phyloP scores from a whole-genome alignment of 768 basidiomycete species.

The Cantharellus anzutake region DNA sequence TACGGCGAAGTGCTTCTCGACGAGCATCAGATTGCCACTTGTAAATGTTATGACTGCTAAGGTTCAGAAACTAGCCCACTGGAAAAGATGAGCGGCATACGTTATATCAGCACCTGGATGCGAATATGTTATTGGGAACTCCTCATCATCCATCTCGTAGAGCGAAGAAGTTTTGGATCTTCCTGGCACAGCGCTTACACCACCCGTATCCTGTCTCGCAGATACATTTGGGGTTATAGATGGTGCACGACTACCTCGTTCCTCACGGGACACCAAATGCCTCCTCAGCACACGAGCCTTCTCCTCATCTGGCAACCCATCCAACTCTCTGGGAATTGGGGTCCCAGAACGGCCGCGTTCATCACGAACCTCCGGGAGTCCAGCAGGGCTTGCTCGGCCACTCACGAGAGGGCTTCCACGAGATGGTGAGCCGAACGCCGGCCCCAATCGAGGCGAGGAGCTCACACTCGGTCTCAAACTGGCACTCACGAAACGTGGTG shows the following conservation, averaged over 20 bases:
- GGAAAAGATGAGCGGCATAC: conserved; percentile 30
- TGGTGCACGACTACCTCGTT: conserved; percentile 22
- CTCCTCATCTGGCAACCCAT: conserved; percentile 58
- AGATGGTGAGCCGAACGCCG: background rate
- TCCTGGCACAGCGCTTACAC: background rate
- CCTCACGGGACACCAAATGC: conserved; percentile 62
- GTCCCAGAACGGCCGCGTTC: background rate
- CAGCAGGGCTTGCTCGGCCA: background rate
- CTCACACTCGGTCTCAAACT: too few relatives aligned
- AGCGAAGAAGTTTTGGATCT: background rate
- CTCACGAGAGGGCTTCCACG: background rate
- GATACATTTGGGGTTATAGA: background rate
- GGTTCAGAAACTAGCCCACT: conserved; percentile 8
- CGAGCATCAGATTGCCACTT: conserved; percentile 78
- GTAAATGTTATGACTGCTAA: conserved; percentile 70
- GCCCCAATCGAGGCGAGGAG: background rate
- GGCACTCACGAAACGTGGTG: too few relatives aligned
- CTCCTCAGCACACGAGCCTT: conserved; percentile 63
- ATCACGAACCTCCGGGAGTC: too few relatives aligned
- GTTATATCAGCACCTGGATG: conserved; percentile 73
- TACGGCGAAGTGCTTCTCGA: conserved; percentile 29
- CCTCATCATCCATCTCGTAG: conserved; percentile 33
- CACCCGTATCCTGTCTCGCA: too few relatives aligned
- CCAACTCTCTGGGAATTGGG: conserved; percentile 17
- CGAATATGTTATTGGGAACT: conserved; percentile 53